Evolutionary conservation across 208 protist genomes (phyloP), one percentile per base, ranked within the genome.

Genomic region (Crithidia expoeki): DNA sequence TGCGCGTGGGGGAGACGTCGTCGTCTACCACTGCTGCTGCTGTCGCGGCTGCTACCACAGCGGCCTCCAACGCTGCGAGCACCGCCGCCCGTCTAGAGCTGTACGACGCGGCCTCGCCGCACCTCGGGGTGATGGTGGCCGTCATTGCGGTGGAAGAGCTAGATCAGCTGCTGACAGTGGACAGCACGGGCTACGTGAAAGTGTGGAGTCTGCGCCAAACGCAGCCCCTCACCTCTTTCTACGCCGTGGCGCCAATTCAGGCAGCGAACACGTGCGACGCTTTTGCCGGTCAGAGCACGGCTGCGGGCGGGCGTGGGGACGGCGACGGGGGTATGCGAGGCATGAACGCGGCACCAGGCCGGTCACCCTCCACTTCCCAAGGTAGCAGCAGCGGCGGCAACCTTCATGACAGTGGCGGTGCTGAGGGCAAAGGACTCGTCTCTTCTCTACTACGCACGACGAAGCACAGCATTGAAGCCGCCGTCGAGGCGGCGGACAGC

Each of bases 181-280:
- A 92, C 70, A 74, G 67, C 42, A 90, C 80, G 53, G 84, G 81
- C 12, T 85, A 84, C 65, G 80, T 84, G 55, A 94, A 94, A 79
- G 85, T 94, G 21, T 94, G 88, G 88, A 85, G 73, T 52, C 49
- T 94, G 47, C 62, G 78, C 9, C 85, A 69, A 21, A 65, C 59
- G 30, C 59, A 84, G 27, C 77, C 77, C 3, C 67, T 85, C n/a
- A 80, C 77, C 21, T 89, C 88, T 32, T 94, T 94, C 68, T 88
- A 87, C 50, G 88, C 88, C 19, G 56, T 84, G n/a, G 58, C 80
- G 19, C 58, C 55, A 4, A 33, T 83, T 47, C 67, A 52, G 30
- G 60, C 73, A 16, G 49, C 32, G 23, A 40, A 56, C 27, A 56
- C 60, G 60, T 64, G 62, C 44, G 16, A 72, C 16, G 7, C 19